Percentiles rank a stretch among this genome's conserved stretches.
Evolutionary conservation across 352 stramenopile species (phyloP).

Genomic region (Phytopythium ostracodes): DNA sequence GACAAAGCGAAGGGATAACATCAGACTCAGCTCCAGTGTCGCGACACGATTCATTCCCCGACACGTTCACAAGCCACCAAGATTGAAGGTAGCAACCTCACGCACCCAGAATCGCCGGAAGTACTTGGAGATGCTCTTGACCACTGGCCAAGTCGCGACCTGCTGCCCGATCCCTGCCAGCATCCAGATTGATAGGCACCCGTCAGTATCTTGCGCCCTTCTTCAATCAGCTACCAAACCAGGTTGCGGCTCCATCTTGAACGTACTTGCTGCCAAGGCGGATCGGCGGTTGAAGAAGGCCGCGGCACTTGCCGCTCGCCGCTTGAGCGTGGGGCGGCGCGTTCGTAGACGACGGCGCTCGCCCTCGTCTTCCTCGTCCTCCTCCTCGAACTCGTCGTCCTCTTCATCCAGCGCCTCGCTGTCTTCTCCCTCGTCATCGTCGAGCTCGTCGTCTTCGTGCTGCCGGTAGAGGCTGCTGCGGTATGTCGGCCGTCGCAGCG

Average conservation of each 20-base stretch:
- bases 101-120: constrained; percentile 40
- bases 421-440: constrained; percentile 21
- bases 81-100: neutral
- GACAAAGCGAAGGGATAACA: too few relatives aligned
- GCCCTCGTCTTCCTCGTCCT: constrained; percentile 27
- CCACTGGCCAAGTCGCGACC: constrained; percentile 11
- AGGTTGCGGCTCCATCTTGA: neutral
- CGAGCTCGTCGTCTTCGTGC: constrained; percentile 7
- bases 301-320: constrained; percentile 26
- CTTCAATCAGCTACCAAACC: too few relatives aligned
- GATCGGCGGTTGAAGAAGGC: constrained; percentile 20
- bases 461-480: constrained; percentile 11
- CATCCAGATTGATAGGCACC: too few relatives aligned
- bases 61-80: neutral
- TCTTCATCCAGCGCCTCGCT: constrained; percentile 20
- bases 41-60: too few relatives aligned
- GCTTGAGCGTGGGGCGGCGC: constrained; percentile 28
- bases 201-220: too few relatives aligned
- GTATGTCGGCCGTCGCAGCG: constrained; percentile 3
- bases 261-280: neutral
- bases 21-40: too few relatives aligned
- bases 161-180: constrained; percentile 11
- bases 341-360: constrained; percentile 8
- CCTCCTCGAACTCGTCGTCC: constrained; percentile 35
- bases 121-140: constrained; percentile 21